Evolutionary conservation across 2,329 filamentous ascomycete species (phyloP).

Genomic region (Ceratocystis cacaofunesta): DNA sequence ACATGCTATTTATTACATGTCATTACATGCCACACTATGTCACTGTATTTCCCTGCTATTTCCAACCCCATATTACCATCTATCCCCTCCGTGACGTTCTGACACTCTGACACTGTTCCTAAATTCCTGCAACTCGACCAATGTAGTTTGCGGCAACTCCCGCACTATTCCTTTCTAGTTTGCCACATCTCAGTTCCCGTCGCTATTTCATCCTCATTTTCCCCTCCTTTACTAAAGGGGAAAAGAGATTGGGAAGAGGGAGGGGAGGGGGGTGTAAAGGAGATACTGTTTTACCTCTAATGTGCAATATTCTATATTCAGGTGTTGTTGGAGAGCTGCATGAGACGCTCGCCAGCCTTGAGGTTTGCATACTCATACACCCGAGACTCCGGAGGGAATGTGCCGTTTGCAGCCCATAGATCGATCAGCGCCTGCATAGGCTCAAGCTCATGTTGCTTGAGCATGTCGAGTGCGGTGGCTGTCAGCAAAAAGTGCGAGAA

Average conservation of each 20-base stretch:
- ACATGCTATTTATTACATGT: not conserved
- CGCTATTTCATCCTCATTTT: not conserved
- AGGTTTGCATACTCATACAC: slow-evolving; percentile 51
- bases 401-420: slow-evolving; percentile 77
- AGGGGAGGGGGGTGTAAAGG: not conserved
- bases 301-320: not conserved
- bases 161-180: not conserved
- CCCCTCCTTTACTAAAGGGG: not conserved
- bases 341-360: slow-evolving; percentile 42
- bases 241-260: too few species aligned
- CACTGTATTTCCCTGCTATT: not conserved
- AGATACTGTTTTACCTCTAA: not conserved
- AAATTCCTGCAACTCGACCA: not conserved
- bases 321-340: slow-evolving; percentile 29
- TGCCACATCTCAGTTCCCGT: not conserved
- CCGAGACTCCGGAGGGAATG: slow-evolving; percentile 63
- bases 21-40: not conserved
- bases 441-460: slow-evolving; percentile 80
- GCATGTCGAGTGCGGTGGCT: slow-evolving; percentile 65
- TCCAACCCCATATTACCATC: not conserved
- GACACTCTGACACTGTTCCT: not conserved
- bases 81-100: not conserved
- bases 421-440: slow-evolving; percentile 93
- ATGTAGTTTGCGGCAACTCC: not conserved
- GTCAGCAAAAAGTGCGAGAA: slow-evolving; percentile 76